Evolutionary conservation across 768 basidiomycete species (phyloP).

Genomic region (Russula ochroleuca): DNA sequence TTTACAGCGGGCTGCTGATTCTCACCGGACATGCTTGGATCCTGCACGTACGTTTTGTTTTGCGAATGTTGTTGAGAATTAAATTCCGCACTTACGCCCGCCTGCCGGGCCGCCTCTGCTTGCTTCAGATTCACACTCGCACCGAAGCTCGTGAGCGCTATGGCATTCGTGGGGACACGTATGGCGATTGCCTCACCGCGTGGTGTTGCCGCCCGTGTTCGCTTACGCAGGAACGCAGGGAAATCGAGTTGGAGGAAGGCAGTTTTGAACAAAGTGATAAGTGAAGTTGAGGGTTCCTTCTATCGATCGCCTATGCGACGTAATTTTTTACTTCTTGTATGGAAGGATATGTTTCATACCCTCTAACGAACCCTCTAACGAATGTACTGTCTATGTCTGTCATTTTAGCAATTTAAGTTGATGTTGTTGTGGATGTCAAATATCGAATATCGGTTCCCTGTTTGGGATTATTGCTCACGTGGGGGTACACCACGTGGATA

Average conservation of each 20-base stretch:
- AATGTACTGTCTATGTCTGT: background rate
- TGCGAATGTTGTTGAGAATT: background rate
- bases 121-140: background rate
- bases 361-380: background rate
- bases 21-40: background rate
- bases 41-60: conserved; percentile 8
- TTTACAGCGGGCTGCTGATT: background rate
- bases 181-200: background rate
- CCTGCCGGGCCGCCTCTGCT: background rate
- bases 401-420: no score
- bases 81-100: background rate
- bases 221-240: conserved; percentile 6
- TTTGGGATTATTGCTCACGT: no score
- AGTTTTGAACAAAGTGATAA: background rate
- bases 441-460: no score
- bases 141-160: background rate
- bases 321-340: no score
- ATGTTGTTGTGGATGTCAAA: no score
- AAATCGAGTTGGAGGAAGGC: conserved; percentile 11
- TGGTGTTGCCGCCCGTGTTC: background rate
- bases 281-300: background rate
- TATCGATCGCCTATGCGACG: no score
- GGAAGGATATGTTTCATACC: background rate
- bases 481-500: no score
- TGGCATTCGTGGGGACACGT: background rate